Evolutionary conservation across 2,329 filamentous ascomycete species (phyloP).

Genomic region (Macrophomina phaseolina): DNA sequence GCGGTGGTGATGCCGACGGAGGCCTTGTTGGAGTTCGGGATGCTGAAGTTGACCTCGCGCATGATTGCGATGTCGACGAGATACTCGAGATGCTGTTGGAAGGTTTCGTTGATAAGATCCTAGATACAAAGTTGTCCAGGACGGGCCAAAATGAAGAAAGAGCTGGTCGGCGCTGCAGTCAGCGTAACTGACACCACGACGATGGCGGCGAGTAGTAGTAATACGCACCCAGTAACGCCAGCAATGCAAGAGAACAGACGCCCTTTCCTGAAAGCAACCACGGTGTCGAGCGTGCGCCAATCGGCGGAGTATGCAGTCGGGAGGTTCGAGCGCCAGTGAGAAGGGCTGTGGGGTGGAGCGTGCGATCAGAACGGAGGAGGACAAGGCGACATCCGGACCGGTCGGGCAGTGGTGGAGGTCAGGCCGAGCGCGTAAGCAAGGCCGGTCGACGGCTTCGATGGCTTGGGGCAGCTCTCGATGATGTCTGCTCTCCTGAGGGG

Average conservation of each 20-base stretch:
- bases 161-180: conserved; percentile 36
- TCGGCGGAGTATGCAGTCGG: conserved; percentile 19
- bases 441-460: conserved; percentile 23
- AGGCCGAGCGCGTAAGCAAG: conserved; percentile 15
- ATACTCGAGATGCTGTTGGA: background rate
- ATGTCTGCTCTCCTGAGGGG: conserved; percentile 31
- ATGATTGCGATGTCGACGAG: conserved; percentile 64
- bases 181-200: conserved; percentile 36
- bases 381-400: conserved; percentile 29
- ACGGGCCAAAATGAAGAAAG: conserved; percentile 30
- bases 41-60: conserved; percentile 99
- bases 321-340: conserved; percentile 18
- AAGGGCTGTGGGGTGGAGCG: conserved; percentile 19
- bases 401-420: conserved; percentile 26
- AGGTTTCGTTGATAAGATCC: background rate
- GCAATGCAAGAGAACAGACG: conserved; percentile 28
- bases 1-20: conserved; percentile 98
- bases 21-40: conserved; percentile 99
- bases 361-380: conserved; percentile 24
- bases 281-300: conserved; percentile 24
- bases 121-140: conserved; percentile 17
- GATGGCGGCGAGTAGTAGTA: background rate
- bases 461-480: conserved; percentile 25
- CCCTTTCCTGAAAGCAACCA: conserved; percentile 24
- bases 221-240: conserved; percentile 28